phyloP scores from a whole-genome alignment of 805 yeast genomes.

The Saturnispora serradocipensis region DNA sequence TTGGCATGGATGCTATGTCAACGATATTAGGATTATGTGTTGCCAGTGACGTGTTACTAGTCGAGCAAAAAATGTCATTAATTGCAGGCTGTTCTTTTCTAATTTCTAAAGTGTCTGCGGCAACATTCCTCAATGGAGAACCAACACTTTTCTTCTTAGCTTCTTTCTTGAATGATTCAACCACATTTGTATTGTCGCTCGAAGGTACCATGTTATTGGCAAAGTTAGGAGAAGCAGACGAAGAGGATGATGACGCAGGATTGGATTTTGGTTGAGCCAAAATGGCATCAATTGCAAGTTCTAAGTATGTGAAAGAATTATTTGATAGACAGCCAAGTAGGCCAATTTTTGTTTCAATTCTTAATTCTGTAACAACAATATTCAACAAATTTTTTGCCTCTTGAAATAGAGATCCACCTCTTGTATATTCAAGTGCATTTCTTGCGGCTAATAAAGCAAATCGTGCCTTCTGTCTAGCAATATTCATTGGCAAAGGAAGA shows the following conservation, averaged over 20 bases:
- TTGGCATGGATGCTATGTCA: not conserved
- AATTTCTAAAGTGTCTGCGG: not conserved
- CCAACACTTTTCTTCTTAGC: constrained; percentile 14
- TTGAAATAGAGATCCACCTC: constrained; percentile 73
- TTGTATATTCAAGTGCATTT: constrained; percentile 72
- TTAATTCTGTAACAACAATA: constrained; percentile 41
- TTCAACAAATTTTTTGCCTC: constrained; percentile 52
- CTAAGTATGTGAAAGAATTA: constrained; percentile 47
- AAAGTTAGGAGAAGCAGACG: not conserved
- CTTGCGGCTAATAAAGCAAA: constrained; percentile 58
- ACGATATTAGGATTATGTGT: not conserved
- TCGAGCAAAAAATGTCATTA: constrained; percentile 26
- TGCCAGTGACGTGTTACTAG: constrained; percentile 1
- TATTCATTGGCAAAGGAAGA: constrained; percentile 56
- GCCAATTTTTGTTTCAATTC: constrained; percentile 40
- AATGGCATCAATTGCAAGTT: constrained; percentile 52
- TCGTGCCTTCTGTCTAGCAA: constrained; percentile 54
- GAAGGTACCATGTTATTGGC: not conserved
- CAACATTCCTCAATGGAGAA: constrained; percentile 19
- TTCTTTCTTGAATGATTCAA: constrained; percentile 16
- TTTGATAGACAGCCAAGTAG: constrained; percentile 55
- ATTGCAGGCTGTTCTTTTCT: constrained; percentile 17
- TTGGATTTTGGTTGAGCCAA: constrained; percentile 38
- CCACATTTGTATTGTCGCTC: not conserved
- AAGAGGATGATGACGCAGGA: not conserved